Evolutionary conservation across 2,329 filamentous ascomycete genomes (phyloP).

Genomic region (Aaosphaeria arxii): DNA sequence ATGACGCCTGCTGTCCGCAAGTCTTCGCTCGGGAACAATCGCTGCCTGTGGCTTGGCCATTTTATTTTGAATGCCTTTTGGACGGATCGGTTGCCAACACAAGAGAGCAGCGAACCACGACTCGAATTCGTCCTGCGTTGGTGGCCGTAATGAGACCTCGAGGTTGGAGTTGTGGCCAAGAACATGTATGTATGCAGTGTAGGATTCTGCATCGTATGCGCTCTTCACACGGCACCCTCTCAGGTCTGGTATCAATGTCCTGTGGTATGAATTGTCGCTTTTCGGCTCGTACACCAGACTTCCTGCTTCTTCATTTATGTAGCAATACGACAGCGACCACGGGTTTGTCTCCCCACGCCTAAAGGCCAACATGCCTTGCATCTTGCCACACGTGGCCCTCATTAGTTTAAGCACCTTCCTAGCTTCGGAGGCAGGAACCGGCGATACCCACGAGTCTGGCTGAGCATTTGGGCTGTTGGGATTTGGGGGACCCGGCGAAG

Average conservation of each 20-base stretch:
- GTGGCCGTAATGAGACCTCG: constrained; percentile 64
- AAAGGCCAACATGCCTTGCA: constrained; percentile 76
- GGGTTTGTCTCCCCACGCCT: constrained; percentile 58
- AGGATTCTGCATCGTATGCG: constrained; percentile 46
- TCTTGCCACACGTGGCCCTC: constrained; percentile 73
- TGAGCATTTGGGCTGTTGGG: constrained; percentile 11
- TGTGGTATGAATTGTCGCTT: constrained; percentile 62
- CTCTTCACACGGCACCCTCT: constrained; percentile 68
- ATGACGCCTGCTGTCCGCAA: constrained; percentile 44
- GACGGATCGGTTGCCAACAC: constrained; percentile 75
- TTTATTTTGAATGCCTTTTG: constrained; percentile 54
- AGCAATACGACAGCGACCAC: constrained; percentile 72
- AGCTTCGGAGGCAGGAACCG: constrained; percentile 61
- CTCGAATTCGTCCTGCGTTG: constrained; percentile 65
- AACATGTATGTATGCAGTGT: constrained; percentile 50
- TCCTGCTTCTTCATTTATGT: constrained; percentile 73
- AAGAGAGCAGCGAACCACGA: constrained; percentile 77
- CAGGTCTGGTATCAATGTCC: constrained; percentile 68
- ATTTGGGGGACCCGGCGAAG: constrained; percentile 20
- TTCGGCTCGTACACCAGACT: constrained; percentile 73
- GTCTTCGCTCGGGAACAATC: constrained; percentile 31
- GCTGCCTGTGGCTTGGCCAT: constrained; percentile 50
- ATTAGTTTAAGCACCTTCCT: constrained; percentile 72
- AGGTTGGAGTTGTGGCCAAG: constrained; percentile 54
- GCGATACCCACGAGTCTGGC: constrained; percentile 35